Conservation (phyloP, 164 flowering plant genomes). For the Hamamelis virginiana region DNA sequence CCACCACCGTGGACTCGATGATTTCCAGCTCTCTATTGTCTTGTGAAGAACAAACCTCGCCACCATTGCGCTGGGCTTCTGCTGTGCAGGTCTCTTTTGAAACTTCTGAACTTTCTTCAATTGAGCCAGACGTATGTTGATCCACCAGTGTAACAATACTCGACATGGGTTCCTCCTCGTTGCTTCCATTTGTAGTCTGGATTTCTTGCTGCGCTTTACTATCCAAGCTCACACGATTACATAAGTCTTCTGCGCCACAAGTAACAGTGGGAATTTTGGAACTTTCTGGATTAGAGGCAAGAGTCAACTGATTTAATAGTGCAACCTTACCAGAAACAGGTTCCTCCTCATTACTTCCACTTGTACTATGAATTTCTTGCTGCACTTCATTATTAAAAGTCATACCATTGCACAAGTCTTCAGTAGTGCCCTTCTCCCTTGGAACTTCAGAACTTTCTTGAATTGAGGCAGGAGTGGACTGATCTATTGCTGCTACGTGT, state of each 20-base stretch:
- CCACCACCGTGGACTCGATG: conserved; percentile 7
- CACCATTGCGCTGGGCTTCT: not conserved
- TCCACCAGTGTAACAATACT: not conserved
- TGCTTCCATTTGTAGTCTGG: not conserved
- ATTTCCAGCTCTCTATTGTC: conserved; percentile 19
- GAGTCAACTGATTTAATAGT: not conserved
- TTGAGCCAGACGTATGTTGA: conserved; percentile 1
- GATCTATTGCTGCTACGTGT: not conserved
- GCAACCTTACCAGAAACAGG: not conserved
- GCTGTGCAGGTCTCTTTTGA: not conserved
- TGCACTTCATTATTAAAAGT: conserved; percentile 5
- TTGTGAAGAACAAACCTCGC: conserved; percentile 12
- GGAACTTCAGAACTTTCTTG: too few relatives aligned
- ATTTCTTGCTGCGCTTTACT: not conserved
- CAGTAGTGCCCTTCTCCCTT: not conserved
- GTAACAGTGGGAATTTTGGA: too few relatives aligned
- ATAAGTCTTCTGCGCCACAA: not conserved
- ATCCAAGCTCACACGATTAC: conserved; percentile 6
- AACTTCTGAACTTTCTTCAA: not conserved
- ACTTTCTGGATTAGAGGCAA: not conserved
- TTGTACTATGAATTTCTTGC: not conserved
- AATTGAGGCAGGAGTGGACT: too few relatives aligned
- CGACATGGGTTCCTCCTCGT: conserved; percentile 4
- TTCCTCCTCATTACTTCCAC: conserved; percentile 7
- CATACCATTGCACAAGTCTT: not conserved